Conservation (phyloP, 2,329 filamentous ascomycete species). For the Davidsoniella australis region DNA sequence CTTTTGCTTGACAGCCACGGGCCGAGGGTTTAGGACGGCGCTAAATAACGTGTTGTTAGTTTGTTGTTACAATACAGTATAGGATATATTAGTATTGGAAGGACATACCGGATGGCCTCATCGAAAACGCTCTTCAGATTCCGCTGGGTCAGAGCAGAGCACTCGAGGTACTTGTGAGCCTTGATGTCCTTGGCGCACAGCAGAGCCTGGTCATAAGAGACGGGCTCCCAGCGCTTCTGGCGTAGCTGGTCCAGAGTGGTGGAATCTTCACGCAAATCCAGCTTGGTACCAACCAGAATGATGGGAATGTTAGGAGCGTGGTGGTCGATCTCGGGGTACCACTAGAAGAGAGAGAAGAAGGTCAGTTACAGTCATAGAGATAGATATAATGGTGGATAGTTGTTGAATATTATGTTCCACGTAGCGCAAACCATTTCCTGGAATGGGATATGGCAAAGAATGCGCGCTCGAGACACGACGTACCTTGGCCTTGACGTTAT, state of each 20-base stretch:
- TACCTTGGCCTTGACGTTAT: constrained; percentile 98
- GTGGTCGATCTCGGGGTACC: constrained; percentile 94
- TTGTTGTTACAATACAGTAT: constrained; percentile 5
- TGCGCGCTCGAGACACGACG: constrained; percentile 15
- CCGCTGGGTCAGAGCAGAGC: constrained; percentile 87
- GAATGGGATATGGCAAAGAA: not conserved
- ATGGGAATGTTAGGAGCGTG: constrained; percentile 91
- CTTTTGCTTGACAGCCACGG: constrained; percentile 39
- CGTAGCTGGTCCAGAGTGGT: constrained; percentile 66
- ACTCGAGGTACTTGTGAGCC: constrained; percentile 95
- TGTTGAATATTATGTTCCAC: not conserved
- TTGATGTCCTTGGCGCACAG: constrained; percentile 83
- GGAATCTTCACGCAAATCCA: constrained; percentile 82
- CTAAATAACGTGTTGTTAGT: constrained; percentile 26
- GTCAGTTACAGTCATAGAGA: no score
- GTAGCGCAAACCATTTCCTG: not conserved
- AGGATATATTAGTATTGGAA: not conserved
- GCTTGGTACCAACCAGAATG: constrained; percentile 91
- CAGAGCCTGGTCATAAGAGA: constrained; percentile 83
- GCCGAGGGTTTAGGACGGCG: constrained; percentile 54
- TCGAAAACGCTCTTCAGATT: constrained; percentile 98
- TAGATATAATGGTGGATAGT: constrained; percentile 2
- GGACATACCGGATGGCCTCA: constrained; percentile 74
- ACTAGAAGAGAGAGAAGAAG: constrained; percentile 33
- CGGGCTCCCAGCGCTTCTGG: constrained; percentile 91